Conservation (phyloP, 371 early-diverging fungal genomes). For the Mucor mucedo region DNA sequence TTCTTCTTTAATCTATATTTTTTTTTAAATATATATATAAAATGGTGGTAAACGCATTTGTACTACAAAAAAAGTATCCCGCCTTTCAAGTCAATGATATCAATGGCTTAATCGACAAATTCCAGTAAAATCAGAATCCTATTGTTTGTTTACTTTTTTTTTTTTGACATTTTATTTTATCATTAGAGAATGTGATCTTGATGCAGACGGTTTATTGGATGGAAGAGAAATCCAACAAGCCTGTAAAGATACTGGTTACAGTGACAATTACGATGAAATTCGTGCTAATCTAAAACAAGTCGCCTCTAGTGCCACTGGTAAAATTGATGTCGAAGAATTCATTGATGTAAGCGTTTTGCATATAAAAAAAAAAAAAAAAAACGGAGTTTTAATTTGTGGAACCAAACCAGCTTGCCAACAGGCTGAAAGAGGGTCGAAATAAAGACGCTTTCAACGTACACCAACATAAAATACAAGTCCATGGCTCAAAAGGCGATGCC, state of each 20-base stretch:
- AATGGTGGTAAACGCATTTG: slow-evolving; percentile 42
- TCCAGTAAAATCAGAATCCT: slow-evolving; percentile 45
- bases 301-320: slow-evolving; percentile 66
- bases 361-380: background rate
- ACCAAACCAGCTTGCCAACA: slow-evolving; percentile 55
- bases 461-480: slow-evolving; percentile 80
- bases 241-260: slow-evolving; percentile 65
- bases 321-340: slow-evolving; percentile 80
- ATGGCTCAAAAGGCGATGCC: slow-evolving; percentile 78
- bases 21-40: background rate
- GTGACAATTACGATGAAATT: slow-evolving; percentile 72
- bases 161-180: background rate
- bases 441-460: slow-evolving; percentile 57
- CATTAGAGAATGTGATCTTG: slow-evolving; percentile 65
- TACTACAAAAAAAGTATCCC: slow-evolving; percentile 60
- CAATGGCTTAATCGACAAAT: slow-evolving; percentile 55
- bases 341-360: slow-evolving; percentile 60
- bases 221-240: slow-evolving; percentile 68
- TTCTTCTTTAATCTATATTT: slow-evolving; percentile 1
- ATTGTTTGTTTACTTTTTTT: background rate
- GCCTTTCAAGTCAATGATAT: slow-evolving; percentile 56
- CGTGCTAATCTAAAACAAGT: slow-evolving; percentile 69
- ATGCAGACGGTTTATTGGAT: slow-evolving; percentile 71
- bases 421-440: slow-evolving; percentile 61
- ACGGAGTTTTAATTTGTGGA: background rate